These are phyloP conservation scores for Aotearoamyces nothofagi DNA, from an alignment of 2,329 filamentous ascomycete genomes.

Conservation along the genomic window DNA sequence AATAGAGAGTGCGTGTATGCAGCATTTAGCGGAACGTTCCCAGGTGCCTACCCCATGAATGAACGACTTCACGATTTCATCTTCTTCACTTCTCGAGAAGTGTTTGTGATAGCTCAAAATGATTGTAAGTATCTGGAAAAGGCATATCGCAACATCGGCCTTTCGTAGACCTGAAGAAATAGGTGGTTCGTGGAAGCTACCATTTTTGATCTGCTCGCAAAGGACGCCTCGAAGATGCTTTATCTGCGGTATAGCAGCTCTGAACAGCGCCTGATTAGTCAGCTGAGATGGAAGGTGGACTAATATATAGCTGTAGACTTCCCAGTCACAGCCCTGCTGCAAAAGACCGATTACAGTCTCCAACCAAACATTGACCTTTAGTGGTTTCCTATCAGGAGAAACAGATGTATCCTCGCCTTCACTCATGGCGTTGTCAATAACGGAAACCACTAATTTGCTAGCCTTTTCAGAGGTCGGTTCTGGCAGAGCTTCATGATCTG, in stretches of 20 bases:
- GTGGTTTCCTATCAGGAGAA: conserved; percentile 3
- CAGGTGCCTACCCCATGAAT: conserved; percentile 70
- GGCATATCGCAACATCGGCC: conserved; percentile 74
- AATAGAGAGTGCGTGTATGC: conserved; percentile 86
- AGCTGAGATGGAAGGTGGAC: conserved; percentile 78
- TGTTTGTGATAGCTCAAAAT: conserved; percentile 81
- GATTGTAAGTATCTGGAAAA: conserved; percentile 77
- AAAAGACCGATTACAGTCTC: conserved; percentile 62
- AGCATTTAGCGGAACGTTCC: conserved; percentile 79
- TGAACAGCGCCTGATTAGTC: conserved; percentile 78
- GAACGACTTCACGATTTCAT: conserved; percentile 79
- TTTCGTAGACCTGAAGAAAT: conserved; percentile 65
- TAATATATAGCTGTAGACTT: conserved; percentile 80
- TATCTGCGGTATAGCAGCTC: conserved; percentile 57
- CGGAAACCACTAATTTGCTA: conserved; percentile 16
- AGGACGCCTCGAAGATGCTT: conserved; percentile 59
- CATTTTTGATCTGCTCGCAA: conserved; percentile 69
- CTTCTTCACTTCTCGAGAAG: conserved; percentile 72
- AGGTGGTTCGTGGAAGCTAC: conserved; percentile 70
- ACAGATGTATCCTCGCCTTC: conserved; percentile 2
- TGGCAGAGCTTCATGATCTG: conserved; percentile 39
- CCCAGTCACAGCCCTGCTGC: conserved; percentile 67
- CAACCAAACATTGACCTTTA: conserved; percentile 41
- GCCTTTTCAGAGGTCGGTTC: conserved; percentile 21
- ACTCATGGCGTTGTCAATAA: conserved; percentile 4